Base-by-base conservation (phyloP, 768 basidiomycete genomes). In the Clathrus columnatus region DNA sequence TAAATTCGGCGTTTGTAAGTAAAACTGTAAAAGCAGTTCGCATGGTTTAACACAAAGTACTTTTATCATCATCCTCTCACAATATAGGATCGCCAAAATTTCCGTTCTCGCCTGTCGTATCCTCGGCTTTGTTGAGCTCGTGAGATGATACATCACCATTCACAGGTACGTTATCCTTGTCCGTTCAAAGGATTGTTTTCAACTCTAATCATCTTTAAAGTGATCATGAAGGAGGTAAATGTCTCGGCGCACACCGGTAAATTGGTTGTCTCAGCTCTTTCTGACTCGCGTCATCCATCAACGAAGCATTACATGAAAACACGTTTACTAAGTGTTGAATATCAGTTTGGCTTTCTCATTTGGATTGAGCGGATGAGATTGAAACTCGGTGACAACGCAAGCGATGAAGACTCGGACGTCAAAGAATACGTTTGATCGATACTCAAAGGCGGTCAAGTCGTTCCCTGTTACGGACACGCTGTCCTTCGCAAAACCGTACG, bases 201-300 rank as follows among this genome's bases (percentile, higher is more conserved):
- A 14, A 14, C 5, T 18, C 8, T n/a, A 49, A 57, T 11, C 42
- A 7, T 16, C 10, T 60, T 16, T 20, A 17, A 51, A 86, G 87
- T 68, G 95, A 98, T 67, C 95, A 98, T 73, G 95, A 98, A 72
- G 95, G 95, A 68, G 95, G 95, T 45, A 98, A n/a, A 98, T 63
- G 95, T 98, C 59, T 97, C 95, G 50, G 92, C 91, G 1, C 91
- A 94, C 75, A 87, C 91, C 21, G 89, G 89, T 56, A 91, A 94
- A 71, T 78, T 93, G 20, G 92, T 94, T 60, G 91, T 91, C 54
- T 93, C 92, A 52, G 94, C 95, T 51, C 85, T 98, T 56, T 94
- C 94, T 0, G 95, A 98, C 68, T 91, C 68, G 82, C 80, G 57
- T 95, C 95, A 48, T 87, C 93, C 28, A 75, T 98, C 58, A 95